These are phyloP conservation scores for Botrytis galanthina DNA, from an alignment of 2,329 filamentous ascomycete species.

Conservation along the genomic window DNA sequence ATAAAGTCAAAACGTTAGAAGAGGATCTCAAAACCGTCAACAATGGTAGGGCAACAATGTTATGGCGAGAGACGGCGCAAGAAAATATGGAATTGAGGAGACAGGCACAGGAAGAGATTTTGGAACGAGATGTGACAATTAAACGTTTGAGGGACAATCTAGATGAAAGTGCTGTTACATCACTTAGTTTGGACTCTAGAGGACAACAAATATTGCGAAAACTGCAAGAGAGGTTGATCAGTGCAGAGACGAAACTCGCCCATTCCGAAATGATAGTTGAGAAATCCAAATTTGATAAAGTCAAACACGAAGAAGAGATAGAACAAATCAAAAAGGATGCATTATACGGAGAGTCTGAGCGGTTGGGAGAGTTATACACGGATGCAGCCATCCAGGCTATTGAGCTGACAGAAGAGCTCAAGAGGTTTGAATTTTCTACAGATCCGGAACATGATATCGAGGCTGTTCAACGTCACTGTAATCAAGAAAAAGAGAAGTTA, in stretches of 20 bases:
- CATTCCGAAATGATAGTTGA: neutral
- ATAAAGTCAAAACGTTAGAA: neutral
- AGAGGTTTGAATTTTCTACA: neutral
- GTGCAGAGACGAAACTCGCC: neutral
- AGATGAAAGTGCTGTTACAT: conserved; percentile 3
- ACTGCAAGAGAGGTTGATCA: neutral
- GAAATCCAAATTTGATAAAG: neutral
- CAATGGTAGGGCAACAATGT: neutral
- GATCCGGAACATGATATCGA: neutral
- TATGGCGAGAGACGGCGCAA: neutral
- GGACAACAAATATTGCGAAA: conserved; percentile 11
- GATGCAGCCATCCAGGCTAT: neutral
- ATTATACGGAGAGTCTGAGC: conserved; percentile 3
- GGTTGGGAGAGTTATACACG: neutral
- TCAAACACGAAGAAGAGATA: neutral
- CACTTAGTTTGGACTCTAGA: neutral
- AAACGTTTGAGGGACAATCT: neutral
- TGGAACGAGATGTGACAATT: neutral
- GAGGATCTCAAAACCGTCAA: neutral
- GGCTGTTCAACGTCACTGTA: neutral
- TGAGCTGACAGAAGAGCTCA: neutral
- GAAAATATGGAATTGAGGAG: neutral
- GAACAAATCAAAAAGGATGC: neutral
- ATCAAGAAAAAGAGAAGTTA: neutral
- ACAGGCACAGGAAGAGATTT: neutral